Conservation (phyloP, 306 rosid genomes). For the Mimosa pudica region DNA sequence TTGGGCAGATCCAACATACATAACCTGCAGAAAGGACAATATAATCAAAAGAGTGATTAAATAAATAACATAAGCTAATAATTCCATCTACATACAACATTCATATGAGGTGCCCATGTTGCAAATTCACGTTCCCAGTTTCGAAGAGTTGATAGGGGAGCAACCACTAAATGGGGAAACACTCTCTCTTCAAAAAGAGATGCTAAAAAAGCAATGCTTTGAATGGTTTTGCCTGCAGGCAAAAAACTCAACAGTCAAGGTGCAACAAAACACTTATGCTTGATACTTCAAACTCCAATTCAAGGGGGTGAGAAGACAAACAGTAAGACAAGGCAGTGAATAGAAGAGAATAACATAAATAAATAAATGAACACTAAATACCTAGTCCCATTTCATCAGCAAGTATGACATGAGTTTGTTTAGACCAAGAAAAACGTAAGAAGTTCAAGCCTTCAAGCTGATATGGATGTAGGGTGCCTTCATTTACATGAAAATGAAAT, state of each 20-base stretch:
- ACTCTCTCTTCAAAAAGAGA: constrained; percentile 76
- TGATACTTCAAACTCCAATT: constrained; percentile 31
- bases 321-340: constrained; percentile 24
- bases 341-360: constrained; percentile 29
- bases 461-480: constrained; percentile 92
- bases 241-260: constrained; percentile 34
- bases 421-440: constrained; percentile 97
- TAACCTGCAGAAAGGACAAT: constrained; percentile 62
- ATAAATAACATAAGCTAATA: constrained; percentile 29
- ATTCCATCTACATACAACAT: constrained; percentile 67
- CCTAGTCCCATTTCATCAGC: constrained; percentile 99
- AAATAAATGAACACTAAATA: constrained; percentile 45
- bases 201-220: constrained; percentile 96
- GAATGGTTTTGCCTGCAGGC: constrained; percentile 91
- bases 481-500: constrained; percentile 40
- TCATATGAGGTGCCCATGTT: constrained; percentile 99
- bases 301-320: constrained; percentile 11
- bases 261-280: constrained; percentile 16
- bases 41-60: constrained; percentile 40
- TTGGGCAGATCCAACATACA: constrained; percentile 96
- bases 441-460: constrained; percentile 99
- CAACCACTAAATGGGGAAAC: constrained; percentile 93
- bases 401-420: constrained; percentile 96
- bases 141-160: constrained; percentile 95
- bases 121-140: constrained; percentile 99